Evolutionary conservation across 2,329 filamentous ascomycete species (phyloP).

Genomic region (Aspergillus tubingensis): DNA sequence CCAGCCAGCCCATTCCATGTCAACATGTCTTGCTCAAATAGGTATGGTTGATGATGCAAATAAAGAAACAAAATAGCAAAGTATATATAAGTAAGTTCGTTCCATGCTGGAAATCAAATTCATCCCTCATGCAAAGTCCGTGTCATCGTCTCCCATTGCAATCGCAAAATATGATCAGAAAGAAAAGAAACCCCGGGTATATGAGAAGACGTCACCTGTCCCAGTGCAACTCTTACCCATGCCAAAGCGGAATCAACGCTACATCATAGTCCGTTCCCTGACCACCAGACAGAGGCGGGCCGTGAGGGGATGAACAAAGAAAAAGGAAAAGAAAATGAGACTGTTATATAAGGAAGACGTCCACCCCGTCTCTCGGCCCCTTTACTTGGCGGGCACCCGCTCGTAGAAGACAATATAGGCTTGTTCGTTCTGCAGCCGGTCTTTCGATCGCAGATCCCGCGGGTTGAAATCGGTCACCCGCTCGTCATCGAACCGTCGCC

Average conservation of each 20-base stretch:
- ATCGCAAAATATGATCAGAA: constrained; percentile 1
- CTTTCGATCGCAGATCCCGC: constrained; percentile 48
- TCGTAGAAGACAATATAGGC: constrained; percentile 69
- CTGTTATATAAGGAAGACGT: too few species aligned
- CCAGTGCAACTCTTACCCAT: not conserved
- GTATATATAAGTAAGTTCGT: not conserved
- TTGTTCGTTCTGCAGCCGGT: constrained; percentile 62
- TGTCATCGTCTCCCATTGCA: constrained; percentile 7
- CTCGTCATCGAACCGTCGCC: constrained; percentile 64
- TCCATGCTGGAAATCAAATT: too few species aligned
- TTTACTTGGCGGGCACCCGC: constrained; percentile 47
- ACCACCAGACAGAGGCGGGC: not conserved
- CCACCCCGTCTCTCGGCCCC: not conserved
- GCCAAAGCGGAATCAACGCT: not conserved
- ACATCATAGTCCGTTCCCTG: not conserved
- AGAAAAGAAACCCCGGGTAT: not conserved
- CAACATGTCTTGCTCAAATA: not conserved
- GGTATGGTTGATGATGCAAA: not conserved
- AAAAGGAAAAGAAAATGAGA: not conserved
- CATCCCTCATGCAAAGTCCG: not conserved
- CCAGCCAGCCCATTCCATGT: not conserved
- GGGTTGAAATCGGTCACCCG: constrained; percentile 60
- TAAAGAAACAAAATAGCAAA: not conserved
- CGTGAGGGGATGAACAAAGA: too few species aligned
- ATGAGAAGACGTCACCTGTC: not conserved